Evolutionary conservation across 1,284 basidiomycete species (phyloP), one percentile per base, ranked within the genome.

Genomic region (Ustilago lituana): DNA sequence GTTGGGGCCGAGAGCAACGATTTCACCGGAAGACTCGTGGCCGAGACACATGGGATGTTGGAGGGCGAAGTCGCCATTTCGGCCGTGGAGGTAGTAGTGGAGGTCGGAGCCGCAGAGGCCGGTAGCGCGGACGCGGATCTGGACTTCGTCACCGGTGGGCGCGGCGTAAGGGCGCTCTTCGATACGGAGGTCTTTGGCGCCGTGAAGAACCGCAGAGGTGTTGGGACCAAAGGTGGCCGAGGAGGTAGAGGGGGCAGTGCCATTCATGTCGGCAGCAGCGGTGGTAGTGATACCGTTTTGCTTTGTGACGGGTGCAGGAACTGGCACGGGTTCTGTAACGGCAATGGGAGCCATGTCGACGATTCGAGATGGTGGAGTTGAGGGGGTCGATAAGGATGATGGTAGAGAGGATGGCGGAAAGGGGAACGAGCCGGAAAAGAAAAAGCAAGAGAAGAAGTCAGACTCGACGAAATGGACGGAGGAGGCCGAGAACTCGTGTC

Each of bases 11-110:
- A 74, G 31, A 5, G 90, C 88, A 48, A 89, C 89, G 75, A 94
- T 85, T 74, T 92, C 84, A 33, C 94, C 94, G 22, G 91, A 88
- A 0, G 93, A 88, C 85, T 97, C 94, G 84, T 97, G 94, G 24
- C 94, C 94, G 36, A 97, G 89, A 46, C 94, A 90, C 63, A 97
- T 87, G 10, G 88, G 86, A 76, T 88, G 88, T 54, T 75, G 79
- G 63, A 96, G 86, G 48, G 89, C 90, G 84, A 95, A 96, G 82
- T 92, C 91, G 40, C 94, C 94, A 83, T 96, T 97, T 90, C 93
- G 80, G 4, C 76, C 76, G 59, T 77, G 76, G 4, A 69, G 49
- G 51, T 57, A 77, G 71, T 77, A 77, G 61, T 77, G 76, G n/a
- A 72, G 58, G 50, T 77, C 74, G n/a, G 68, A 73, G 6, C 76